A percentile compares a stretch with the other conserved stretches of the same genome.
Conservation (phyloP, 2,329 filamentous ascomycete species). For the Cordyceps sp. region DNA sequence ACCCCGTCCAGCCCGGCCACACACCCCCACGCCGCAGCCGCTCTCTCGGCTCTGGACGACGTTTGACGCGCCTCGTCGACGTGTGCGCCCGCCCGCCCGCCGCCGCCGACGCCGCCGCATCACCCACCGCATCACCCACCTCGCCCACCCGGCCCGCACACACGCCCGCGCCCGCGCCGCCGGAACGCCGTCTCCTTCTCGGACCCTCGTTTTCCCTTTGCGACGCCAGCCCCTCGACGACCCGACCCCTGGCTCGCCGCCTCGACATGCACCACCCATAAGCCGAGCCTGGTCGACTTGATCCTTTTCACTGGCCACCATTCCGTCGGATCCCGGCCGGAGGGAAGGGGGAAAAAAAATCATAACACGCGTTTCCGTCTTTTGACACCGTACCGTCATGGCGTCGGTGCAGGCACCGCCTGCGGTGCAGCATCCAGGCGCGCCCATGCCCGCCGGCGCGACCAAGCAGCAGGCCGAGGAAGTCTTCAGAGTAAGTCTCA, state of each 20-base stretch:
- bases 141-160: no score
- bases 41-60: neutral
- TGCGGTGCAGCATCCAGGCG: conserved; percentile 49
- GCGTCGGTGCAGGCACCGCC: conserved; percentile 63
- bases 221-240: no score
- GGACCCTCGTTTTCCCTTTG: no score
- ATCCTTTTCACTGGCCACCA: conserved; percentile 5
- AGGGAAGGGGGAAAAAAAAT: neutral
- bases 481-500: conserved; percentile 42
- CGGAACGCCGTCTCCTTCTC: conserved; percentile 3
- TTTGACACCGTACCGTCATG: conserved; percentile 33
- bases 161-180: no score
- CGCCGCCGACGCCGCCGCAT: conserved; percentile 5
- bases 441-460: conserved; percentile 46
- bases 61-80: conserved; percentile 12
- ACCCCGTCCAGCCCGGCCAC: conserved; percentile 6
- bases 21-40: conserved; percentile 3
- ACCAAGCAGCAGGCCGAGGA: conserved; percentile 67
- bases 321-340: neutral
- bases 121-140: conserved; percentile 6
- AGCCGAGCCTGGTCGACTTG: conserved; percentile 8
- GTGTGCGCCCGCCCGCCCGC: conserved; percentile 9
- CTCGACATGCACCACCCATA: conserved; percentile 24
- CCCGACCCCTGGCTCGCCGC: conserved; percentile 10
- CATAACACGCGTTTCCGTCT: neutral